phyloP scores from a whole-genome alignment of 1,284 basidiomycete species.

The Naganishia cerealis region DNA sequence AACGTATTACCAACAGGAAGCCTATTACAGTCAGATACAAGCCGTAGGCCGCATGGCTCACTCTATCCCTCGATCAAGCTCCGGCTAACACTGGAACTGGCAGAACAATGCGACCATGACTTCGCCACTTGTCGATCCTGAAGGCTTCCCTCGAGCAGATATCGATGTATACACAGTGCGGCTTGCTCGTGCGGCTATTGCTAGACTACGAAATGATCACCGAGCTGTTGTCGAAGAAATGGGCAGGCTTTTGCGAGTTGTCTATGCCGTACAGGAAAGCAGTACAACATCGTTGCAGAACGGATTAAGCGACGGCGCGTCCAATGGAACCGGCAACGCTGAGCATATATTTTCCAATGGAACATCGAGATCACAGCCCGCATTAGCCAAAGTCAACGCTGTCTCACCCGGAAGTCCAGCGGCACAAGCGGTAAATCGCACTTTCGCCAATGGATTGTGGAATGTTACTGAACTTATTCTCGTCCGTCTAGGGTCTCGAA shows the following conservation, averaged over 20 bases:
- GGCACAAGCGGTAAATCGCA: slow-evolving; percentile 65
- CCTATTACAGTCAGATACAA: slow-evolving; percentile 41
- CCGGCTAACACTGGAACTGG: slow-evolving; percentile 3
- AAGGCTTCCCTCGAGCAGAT: slow-evolving; percentile 77
- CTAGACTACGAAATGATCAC: slow-evolving; percentile 70
- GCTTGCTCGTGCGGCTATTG: slow-evolving; percentile 58
- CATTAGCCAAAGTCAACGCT: slow-evolving; percentile 75
- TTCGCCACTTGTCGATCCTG: slow-evolving; percentile 72
- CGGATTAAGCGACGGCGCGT: not conserved
- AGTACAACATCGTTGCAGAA: not conserved
- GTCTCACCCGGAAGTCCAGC: slow-evolving; percentile 77
- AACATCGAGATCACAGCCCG: slow-evolving; percentile 36
- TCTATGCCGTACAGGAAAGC: slow-evolving; percentile 43
- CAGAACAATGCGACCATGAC: slow-evolving; percentile 45
- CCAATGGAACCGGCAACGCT: slow-evolving; percentile 36
- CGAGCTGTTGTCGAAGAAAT: slow-evolving; percentile 66
- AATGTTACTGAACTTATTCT: slow-evolving; percentile 7
- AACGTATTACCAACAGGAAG: slow-evolving; percentile 16
- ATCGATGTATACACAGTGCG: slow-evolving; percentile 78
- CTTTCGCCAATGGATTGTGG: slow-evolving; percentile 31
- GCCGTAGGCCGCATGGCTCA: slow-evolving; percentile 43
- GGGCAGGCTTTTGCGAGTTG: slow-evolving; percentile 64
- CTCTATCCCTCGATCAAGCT: not conserved
- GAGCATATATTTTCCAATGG: slow-evolving; percentile 19
- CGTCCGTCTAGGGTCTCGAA: slow-evolving; percentile 68